These are phyloP conservation scores for Xylaria scruposa DNA, from an alignment of 495 filamentous ascomycete species.

Conservation along the genomic window DNA sequence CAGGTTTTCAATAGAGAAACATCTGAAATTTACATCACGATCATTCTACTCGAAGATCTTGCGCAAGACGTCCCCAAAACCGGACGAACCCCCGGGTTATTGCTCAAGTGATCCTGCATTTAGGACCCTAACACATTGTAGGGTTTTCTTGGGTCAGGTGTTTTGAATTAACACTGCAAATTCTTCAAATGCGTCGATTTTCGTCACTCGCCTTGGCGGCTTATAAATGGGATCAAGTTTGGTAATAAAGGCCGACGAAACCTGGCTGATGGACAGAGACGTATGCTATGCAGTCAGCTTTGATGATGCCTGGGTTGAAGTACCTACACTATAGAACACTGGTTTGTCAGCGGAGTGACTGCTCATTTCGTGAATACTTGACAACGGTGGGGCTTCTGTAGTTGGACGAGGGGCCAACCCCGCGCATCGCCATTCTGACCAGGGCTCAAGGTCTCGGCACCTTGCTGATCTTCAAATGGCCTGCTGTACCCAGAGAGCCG, in stretches of 20 bases:
- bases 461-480: too few relatives aligned
- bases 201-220: neutral
- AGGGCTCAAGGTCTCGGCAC: too few relatives aligned
- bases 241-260: neutral
- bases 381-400: neutral
- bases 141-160: neutral
- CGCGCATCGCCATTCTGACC: too few relatives aligned
- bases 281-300: neutral
- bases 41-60: too few relatives aligned
- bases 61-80: too few relatives aligned
- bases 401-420: too few relatives aligned
- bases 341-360: neutral
- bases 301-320: neutral
- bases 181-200: neutral
- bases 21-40: too few relatives aligned
- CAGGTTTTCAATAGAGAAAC: too few relatives aligned
- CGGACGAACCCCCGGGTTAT: too few relatives aligned
- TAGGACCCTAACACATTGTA: neutral
- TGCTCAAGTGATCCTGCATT: too few relatives aligned
- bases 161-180: neutral
- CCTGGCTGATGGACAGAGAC: neutral
- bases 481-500: too few relatives aligned
- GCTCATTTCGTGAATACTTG: conserved; percentile 2
- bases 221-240: neutral
- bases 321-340: neutral